Conservation (phyloP, 78 protist genomes). For the Dictyostelium capitatum region DNA sequence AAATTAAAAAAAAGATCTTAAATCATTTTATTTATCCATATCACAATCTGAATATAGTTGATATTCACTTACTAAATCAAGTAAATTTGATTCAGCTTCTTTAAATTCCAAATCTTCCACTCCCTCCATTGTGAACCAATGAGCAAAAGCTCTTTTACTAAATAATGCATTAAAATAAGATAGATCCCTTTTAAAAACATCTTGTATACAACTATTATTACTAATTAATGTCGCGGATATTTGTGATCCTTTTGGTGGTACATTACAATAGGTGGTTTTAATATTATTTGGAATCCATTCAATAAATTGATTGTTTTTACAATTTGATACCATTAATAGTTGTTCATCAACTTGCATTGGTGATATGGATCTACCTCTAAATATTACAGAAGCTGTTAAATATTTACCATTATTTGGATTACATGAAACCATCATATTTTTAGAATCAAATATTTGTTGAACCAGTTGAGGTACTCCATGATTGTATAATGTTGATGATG, state of each 20-base stretch:
- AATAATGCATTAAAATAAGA: conserved; percentile 99
- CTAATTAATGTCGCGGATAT: conserved; percentile 98
- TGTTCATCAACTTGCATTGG: conserved; percentile 99
- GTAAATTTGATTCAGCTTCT: conserved; percentile 99
- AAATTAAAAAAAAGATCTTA: no score
- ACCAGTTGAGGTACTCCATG: conserved; percentile 98
- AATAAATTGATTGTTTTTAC: conserved; percentile 97
- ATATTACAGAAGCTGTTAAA: conserved; percentile 97
- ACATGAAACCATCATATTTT: conserved; percentile 99
- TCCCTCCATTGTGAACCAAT: conserved; percentile 99
- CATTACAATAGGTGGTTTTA: conserved; percentile 97
- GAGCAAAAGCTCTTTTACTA: conserved; percentile 98
- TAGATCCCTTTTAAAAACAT: conserved; percentile 97
- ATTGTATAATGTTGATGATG: conserved; percentile 90
- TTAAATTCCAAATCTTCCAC: conserved; percentile 99
- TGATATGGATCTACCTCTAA: conserved; percentile 96
- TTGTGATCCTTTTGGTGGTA: conserved; percentile 98
- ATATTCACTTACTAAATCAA: conserved; percentile 98
- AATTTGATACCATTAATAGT: conserved; percentile 94
- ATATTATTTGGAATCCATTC: conserved; percentile 99
- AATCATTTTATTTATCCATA: neutral
- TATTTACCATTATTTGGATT: conserved; percentile 99
- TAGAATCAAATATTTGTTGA: conserved; percentile 98
- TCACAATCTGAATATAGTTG: conserved; percentile 91
- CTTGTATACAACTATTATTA: conserved; percentile 98